Base-by-base conservation (phyloP, 176 grass and related monocot species). In the Panicum miliaceum region DNA sequence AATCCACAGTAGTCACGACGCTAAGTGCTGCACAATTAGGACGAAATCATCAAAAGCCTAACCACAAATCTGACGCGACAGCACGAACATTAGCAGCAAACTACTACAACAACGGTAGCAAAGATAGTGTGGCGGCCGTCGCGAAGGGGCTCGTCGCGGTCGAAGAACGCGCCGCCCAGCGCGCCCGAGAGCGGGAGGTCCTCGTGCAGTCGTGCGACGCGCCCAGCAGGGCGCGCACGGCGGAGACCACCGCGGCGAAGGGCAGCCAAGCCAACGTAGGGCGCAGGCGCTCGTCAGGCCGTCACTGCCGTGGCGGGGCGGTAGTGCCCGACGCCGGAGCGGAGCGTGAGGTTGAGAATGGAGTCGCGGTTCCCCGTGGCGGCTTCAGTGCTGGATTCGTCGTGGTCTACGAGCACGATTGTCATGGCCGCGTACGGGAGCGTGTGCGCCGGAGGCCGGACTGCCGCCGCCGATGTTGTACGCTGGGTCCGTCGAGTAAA, bases 191-290 rank as follows among this genome's bases (percentile, higher is more conserved):
- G 74, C 18, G 19, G 25, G 23, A 78, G 83, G 71, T 78, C 83
- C 5, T n/a, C n/a, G n/a, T n/a, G n/a, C n/a, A n/a, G n/a, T 85
- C 73, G 73, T 48, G 50, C 11, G 73, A 77, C 25, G 63, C 73
- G 38, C 73, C 25, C 0, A 77, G 35, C 18, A 85, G 37, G 2
- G 7, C 25, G 4, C 37, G 48, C 25, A 45, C 37, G 12, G 18
- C 4, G 83, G 51, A 23, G 7, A 68, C 11, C 23, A 38, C 83
- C 4, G 0, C 18, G 45, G 4, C 73, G 19, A 59, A 14, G 1
- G 12, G 18, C 19, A n/a, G n/a, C n/a, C n/a, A n/a, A 85, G 1
- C 73, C 73, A 85, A 2, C 5, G 62, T 2, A 85, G 83, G 3
- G 82, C 16, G 36, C 35, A 3, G 8, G 73, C 62, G 10, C 36